Base-by-base conservation (phyloP, 805 yeast genomes). In the Metschnikowia borealis region DNA sequence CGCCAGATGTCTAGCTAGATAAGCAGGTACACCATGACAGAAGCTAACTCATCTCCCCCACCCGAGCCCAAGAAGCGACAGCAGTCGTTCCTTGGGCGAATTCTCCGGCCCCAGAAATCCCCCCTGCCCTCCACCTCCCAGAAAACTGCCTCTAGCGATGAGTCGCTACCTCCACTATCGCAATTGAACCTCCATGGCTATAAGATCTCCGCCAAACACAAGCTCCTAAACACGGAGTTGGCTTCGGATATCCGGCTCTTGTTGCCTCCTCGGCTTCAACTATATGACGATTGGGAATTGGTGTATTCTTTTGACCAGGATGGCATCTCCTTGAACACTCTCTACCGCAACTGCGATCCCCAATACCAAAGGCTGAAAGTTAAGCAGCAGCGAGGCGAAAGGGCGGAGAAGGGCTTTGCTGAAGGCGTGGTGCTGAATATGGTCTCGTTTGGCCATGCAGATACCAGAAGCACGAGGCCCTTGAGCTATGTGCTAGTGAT, bases 251-350 rank as follows among this genome's bases (percentile, higher is more conserved):
- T 92, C 34, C 74, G 96, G 41, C 71, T 74, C 26, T 75, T 89
- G 47, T 64, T 94, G 52, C 96, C 97, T 0, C 77, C 88, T 4
- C 73, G 97, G 43, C 71, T 87, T 37, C 97, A 89, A 64, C 73
- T 92, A 21, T 81, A 81, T 53, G 84, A 85, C 36, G 78, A 78
- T 5, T 94, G 98, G 99, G 67, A 77, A 5, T 66, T 94, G 45
- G 66, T 83, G 2, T 92, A 91, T 63, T 85, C 94, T n/a, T 68
- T 89, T 53, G 97, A 91, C 58, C 97, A 89, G 65, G 88, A 90
- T 64, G 99, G 99, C 0, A 84, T 96, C 0, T 87, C 96, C 0
- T 66, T 92, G 48, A 82, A 79, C 51, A 90, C 98, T 0, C 67
- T 94, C 15, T 92, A 91, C 63, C 70, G 78, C 14, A 71, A 75